Base-by-base conservation (phyloP, 768 basidiomycete species). In the Amanita exitialis region DNA sequence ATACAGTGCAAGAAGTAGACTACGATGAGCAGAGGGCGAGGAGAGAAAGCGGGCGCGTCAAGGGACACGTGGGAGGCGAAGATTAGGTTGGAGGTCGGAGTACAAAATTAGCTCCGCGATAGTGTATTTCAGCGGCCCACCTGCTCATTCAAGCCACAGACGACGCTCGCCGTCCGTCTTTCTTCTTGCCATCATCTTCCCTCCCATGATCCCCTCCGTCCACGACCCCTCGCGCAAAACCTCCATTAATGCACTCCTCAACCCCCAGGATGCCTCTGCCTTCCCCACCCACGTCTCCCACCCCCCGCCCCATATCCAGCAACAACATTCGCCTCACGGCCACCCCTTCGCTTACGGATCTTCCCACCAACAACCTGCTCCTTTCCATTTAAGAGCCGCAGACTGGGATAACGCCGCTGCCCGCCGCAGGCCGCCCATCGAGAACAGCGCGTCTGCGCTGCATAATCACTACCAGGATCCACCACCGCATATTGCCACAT, bases 371-470 rank as follows among this genome's bases (percentile, higher is more conserved):
- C 52, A 66, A 30, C 56, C 51, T 9, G 49, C 67, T 9, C 62
- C 73, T 20, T 84, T 72, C 57, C 72, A 77, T 58, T 74, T 84
- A n/a, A 73, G 79, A 36, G 77, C 80, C 9, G 83, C 83, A 4
- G 79, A 65, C 58, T 84, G 83, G 81, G 63, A 60, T 18, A 56
- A 55, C 1, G 25, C 61, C 56, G 39, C n/a, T 6, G 6, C 49
- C 23, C 49, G 49, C 8, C 49, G 28, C 7, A 39, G 49, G 49
- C 38, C 16, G 13, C 27, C 68, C 43, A 58, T 61, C 45, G 64
- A 66, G 32, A 66, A 66, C 52, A 66, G 63, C 54, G 60, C 57
- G 53, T 56, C 66, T 8, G 25, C 49, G 21, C 48, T 54, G 39
- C 55, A 54, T 35, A 57, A 47, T 43, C 58, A 56, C 30, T 34